Evolutionary conservation across 2,329 filamentous ascomycete species (phyloP).

Genomic region (Tolypocladium ophioglossoides): DNA sequence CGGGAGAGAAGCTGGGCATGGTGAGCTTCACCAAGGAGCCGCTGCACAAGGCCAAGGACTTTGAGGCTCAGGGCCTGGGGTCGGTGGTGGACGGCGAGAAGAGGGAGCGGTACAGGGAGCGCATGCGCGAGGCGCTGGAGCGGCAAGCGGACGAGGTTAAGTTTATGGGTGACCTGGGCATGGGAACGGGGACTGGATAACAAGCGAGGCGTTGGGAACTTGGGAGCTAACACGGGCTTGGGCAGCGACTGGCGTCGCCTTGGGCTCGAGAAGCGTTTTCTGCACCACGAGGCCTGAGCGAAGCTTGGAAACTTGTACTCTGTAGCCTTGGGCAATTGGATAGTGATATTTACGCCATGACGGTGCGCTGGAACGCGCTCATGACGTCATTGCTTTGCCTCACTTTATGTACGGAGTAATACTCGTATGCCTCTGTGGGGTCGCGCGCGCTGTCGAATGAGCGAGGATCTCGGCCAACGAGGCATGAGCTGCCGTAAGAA

Average conservation of each 20-base stretch:
- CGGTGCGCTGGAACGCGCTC: background rate
- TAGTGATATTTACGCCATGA: no score
- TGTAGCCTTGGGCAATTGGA: no score
- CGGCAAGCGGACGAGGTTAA: conserved; percentile 69
- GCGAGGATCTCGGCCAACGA: background rate
- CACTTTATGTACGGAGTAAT: no score
- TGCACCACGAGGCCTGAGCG: background rate
- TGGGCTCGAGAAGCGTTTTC: background rate
- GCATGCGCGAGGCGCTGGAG: conserved; percentile 66
- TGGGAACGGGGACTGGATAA: conserved; percentile 1
- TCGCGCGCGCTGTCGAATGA: background rate
- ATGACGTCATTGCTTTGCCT: background rate
- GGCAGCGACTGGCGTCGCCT: background rate
- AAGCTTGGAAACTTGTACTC: background rate
- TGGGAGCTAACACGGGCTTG: background rate
- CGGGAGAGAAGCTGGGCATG: conserved; percentile 71
- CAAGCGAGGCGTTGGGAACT: background rate
- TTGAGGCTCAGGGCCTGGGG: conserved; percentile 38
- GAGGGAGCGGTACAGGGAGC: conserved; percentile 52
- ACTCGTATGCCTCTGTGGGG: background rate
- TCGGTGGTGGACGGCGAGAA: conserved; percentile 36
- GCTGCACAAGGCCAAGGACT: conserved; percentile 38
- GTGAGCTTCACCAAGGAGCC: conserved; percentile 48
- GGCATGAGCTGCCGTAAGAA: background rate
- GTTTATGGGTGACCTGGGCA: conserved; percentile 56